These are phyloP conservation scores for Solanum medicagineum DNA, from an alignment of 257 asterid genomes.

Conservation along the genomic window DNA sequence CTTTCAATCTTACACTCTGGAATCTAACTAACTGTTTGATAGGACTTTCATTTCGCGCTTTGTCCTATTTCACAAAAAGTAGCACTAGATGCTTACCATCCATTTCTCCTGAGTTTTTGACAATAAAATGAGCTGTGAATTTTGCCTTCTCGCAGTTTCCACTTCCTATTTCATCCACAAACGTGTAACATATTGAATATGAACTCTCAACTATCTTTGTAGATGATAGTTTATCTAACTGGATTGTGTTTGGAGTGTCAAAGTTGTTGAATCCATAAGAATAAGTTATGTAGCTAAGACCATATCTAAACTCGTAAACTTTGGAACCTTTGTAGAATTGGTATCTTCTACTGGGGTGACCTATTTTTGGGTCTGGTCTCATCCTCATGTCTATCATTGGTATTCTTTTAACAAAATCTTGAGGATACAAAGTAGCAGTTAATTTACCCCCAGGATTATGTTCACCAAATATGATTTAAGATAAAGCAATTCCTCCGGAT, in stretches of 20 bases:
- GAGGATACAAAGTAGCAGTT: constrained; percentile 78
- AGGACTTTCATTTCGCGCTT: constrained; percentile 6
- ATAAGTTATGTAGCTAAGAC: constrained; percentile 65
- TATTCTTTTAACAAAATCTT: constrained; percentile 26
- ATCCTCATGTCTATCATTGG: constrained; percentile 93
- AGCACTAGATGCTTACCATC: constrained; percentile 58
- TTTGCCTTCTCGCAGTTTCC: constrained; percentile 34
- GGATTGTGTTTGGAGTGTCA: constrained; percentile 39
- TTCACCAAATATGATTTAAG: constrained; percentile 59
- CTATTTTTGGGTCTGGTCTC: constrained; percentile 49
- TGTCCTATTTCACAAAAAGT: constrained; percentile 26
- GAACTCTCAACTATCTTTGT: background rate
- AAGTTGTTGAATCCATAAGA: constrained; percentile 22
- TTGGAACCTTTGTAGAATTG: constrained; percentile 56
- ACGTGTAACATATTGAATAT: constrained; percentile 9
- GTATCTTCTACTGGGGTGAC: constrained; percentile 68
- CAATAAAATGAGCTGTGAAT: constrained; percentile 39
- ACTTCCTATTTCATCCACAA: constrained; percentile 27
- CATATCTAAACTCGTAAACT: constrained; percentile 59
- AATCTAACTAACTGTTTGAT: constrained; percentile 58
- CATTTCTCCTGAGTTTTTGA: constrained; percentile 44
- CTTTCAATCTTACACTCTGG: constrained; percentile 34
- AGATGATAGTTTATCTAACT: constrained; percentile 13
- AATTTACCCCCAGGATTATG: constrained; percentile 84
- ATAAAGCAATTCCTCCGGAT: constrained; percentile 70